A percentile compares a stretch with the other conserved stretches of the same genome.
phyloP scores from a whole-genome alignment of 768 basidiomycete genomes.

The Tulasnella sp. region DNA sequence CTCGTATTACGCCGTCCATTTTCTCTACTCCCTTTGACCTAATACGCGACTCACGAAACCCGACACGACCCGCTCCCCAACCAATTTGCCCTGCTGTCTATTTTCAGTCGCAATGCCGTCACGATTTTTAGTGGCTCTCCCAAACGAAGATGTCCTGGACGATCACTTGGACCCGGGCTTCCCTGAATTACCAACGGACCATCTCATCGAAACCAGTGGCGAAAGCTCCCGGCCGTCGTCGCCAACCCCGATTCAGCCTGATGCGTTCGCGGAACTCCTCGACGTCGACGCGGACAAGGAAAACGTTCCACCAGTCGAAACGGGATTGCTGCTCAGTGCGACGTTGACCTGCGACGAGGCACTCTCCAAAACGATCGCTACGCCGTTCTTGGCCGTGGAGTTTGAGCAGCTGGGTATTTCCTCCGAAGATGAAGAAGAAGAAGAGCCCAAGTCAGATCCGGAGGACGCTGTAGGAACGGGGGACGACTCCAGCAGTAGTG shows the following conservation, averaged over 20 bases:
- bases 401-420: background rate
- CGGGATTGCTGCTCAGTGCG: background rate
- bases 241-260: background rate
- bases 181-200: background rate
- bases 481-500: background rate
- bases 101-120: background rate
- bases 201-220: background rate
- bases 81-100: background rate
- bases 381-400: background rate
- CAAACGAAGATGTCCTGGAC: background rate
- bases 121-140: background rate
- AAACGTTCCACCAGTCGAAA: background rate
- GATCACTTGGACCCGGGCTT: background rate
- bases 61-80: background rate
- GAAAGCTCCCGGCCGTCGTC: background rate
- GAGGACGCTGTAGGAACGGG: background rate
- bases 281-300: background rate
- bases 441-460: background rate
- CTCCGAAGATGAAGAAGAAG: background rate
- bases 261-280: background rate
- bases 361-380: background rate
- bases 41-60: background rate
- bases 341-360: background rate
- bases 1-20: background rate
- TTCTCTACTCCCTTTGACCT: background rate